Base-by-base conservation (phyloP, 1,139 yeast species). In the Saccharomyces pastorianus region DNA sequence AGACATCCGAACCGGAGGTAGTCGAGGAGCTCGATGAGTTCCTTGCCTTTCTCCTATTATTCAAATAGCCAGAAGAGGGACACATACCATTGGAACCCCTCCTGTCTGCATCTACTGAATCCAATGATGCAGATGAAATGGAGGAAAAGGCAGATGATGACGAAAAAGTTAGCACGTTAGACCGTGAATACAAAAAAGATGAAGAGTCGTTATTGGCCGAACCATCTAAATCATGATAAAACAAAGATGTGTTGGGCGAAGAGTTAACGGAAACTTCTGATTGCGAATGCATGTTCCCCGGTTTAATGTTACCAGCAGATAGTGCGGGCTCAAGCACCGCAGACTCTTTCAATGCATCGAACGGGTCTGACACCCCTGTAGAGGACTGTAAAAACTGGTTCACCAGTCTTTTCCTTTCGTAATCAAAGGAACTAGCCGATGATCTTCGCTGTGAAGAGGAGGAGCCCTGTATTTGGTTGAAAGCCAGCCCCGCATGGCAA, bases 341-440 rank as follows among this genome's bases (percentile, higher is more conserved):
- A 7, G 48, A 34, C 42, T 27, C 26, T 8, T 32, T 46, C 47
- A 25, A 32, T n/a, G 49, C 5, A 20, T 14, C 28, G 4, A 13
- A 14, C 9, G 23, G 20, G 44, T 41, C n/a, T 42, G 48, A 23
- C 5, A 4, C 23, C 6, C 38, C 28, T 6, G 31, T 54, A 51
- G 55, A 50, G 2, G 61, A 56, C 28, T 57, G 56, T 26, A 64
- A 51, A 54, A 64, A 65, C 48, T 64, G 68, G 49, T 62, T 57
- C 4, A 64, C 69, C 23, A 66, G 48, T 50, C 69, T 54, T 47
- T 62, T 64, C 26, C 55, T 55, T 46, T 61, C 60, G 29, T 51
- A 49, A 46, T 49, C 55, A 50, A 46, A 47, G 9, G 56, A 41
- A 27, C 47, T 50, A 6, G 59, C 54, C 13, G 52, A 38, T 3